Percentiles rank a stretch among this genome's conserved stretches.
These are phyloP conservation scores for Sclerotinia nivalis DNA, from an alignment of 2,329 filamentous ascomycete genomes.

Conservation along the genomic window DNA sequence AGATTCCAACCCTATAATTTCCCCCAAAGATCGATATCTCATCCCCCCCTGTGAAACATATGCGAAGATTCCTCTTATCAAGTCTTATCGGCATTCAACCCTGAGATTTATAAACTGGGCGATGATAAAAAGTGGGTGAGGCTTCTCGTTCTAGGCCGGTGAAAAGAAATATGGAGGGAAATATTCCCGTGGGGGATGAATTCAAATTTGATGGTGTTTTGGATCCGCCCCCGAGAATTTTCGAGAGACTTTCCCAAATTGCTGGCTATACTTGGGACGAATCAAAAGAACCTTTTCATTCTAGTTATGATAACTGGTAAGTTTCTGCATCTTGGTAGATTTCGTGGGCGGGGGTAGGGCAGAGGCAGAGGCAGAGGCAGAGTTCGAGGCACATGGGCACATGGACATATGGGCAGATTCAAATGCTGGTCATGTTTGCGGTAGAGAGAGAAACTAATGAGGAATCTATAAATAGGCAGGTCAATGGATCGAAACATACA, in stretches of 20 bases:
- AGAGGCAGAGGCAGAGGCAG: not conserved
- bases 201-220: slow-evolving; percentile 49
- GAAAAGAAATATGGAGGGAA: slow-evolving; percentile 34
- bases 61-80: not conserved
- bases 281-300: slow-evolving; percentile 56
- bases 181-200: slow-evolving; percentile 32
- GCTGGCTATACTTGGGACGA: slow-evolving; percentile 78
- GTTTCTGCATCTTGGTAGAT: slow-evolving; percentile 26
- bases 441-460: not conserved
- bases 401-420: not conserved
- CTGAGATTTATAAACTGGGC: slow-evolving; percentile 26
- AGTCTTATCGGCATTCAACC: not conserved
- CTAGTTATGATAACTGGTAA: slow-evolving; percentile 86
- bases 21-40: not conserved
- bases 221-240: slow-evolving; percentile 67
- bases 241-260: slow-evolving; percentile 71
- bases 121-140: slow-evolving; percentile 13
- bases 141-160: not conserved
- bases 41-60: not conserved
- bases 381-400: not conserved
- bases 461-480: slow-evolving; percentile 52
- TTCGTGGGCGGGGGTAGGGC: not conserved
- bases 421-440: not conserved
- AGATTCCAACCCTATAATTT: not conserved
- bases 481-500: slow-evolving; percentile 56